Base-by-base conservation (phyloP, 495 filamentous ascomycete species). In the Penicillium salamii region DNA sequence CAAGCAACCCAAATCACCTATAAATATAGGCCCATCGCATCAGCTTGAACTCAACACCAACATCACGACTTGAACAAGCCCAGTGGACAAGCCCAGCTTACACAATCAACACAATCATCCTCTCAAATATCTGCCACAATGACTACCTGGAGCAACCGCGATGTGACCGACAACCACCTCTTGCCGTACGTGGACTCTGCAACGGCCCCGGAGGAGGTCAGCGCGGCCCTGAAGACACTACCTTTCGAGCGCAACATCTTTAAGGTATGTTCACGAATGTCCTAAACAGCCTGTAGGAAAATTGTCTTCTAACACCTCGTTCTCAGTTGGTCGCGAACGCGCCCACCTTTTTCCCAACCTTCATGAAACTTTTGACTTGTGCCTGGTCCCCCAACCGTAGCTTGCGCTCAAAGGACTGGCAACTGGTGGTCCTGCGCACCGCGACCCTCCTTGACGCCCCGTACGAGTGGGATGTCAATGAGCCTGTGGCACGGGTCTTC, bases 381-480 rank as follows among this genome's bases (percentile, higher is more conserved):
- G n/a, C n/a, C n/a, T n/a, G n/a, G n/a, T n/a, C n/a, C 2, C 18
- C 37, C 37, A 3, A 46, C 29, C 43, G 43, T 18, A 35, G 42
- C 29, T 21, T 46, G 31, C 42, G 15, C 29, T 20, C 42, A 9
- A 19, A 14, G 9, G 44, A 46, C 13, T 46, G 44, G 44, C 44
- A 46, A 36, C 12, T 46, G 18, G 17, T 28, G 1, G 44, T 46
- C 32, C 26, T 46, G 34, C 33, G 44, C 11, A 37, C 44, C 13
- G 44, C 44, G 8, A 36, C 44, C 14, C 11, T 46, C 7, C 44
- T 46, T 3, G 21, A 37, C 2, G 44, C 44, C 2, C 9, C 9
- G 32, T 46, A 46, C 32, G 44, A 46, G n/a, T 46, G 32, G 32
- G 44, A 46, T 7, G 44, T 46, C 11, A 46, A 46, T 26, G 13